These are phyloP conservation scores for Pichia sorboxylosa DNA, from an alignment of 1,139 yeast species.

Conservation along the genomic window DNA sequence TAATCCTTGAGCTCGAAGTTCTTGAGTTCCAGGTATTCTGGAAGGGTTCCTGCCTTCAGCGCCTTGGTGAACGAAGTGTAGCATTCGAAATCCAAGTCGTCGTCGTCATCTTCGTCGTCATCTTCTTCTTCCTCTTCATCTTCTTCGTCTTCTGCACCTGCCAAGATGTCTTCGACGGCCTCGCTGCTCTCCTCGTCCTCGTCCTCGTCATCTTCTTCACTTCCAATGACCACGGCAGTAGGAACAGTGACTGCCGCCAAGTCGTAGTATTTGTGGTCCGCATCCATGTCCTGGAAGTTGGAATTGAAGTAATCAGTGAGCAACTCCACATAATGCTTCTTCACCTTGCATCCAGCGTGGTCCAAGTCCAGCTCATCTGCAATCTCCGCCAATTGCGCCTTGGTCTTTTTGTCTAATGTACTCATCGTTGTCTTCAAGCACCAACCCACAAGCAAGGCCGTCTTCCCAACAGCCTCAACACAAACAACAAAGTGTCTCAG, in stretches of 20 bases:
- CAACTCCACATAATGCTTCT: conserved; percentile 18
- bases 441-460: no score
- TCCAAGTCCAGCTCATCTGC: conserved; percentile 21
- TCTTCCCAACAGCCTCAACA: no score
- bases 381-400: conserved; percentile 21
- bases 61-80: conserved; percentile 7
- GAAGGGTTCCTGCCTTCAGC: conserved; percentile 24
- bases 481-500: no score
- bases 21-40: conserved; percentile 28
- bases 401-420: conserved; percentile 21
- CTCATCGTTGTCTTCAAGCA: no score
- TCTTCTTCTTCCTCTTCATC: conserved; percentile 15
- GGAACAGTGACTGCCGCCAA: conserved; percentile 12
- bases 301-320: conserved; percentile 14
- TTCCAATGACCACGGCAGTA: conserved; percentile 3
- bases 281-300: conserved; percentile 14
- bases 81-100: conserved; percentile 10
- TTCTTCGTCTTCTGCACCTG: conserved; percentile 8
- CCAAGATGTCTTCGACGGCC: conserved; percentile 9
- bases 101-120: conserved; percentile 18
- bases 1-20: conserved; percentile 38
- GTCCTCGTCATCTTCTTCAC: conserved; percentile 7
- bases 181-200: conserved; percentile 9
- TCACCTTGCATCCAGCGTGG: conserved; percentile 16
- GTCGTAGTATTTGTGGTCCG: conserved; percentile 18